Evolutionary conservation across 2,329 filamentous ascomycete species (phyloP), one percentile per base, ranked within the genome.

Genomic region (Fusarium longipes): DNA sequence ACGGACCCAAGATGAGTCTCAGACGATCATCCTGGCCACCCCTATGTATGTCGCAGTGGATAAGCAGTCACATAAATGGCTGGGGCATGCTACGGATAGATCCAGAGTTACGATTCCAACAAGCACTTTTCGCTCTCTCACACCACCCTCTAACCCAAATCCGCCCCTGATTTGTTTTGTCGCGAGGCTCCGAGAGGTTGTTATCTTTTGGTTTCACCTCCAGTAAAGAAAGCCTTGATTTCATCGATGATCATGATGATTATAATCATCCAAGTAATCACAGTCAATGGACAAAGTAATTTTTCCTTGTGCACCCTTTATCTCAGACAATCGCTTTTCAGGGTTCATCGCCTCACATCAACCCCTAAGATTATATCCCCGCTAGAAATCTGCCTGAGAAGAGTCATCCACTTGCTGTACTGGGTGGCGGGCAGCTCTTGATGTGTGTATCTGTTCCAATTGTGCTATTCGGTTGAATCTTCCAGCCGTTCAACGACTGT

Each of bases 71-170:
- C 33, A 57, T 33, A 39, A n/a, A 33, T 20, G 43, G 59, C 64
- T 38, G 65, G 55, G 52, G 43, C 48, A 63, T 68, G 53, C 51
- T 29, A 53, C 52, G 50, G 66, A 70, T 68, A 70, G 63, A 66
- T 67, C 43, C 43, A 63, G 39, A 48, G 42, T 49, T 64, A 32
- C 51, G 61, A 63, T 44, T 43, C 38, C 22, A 30, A 43, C 54
- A 43, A 48, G 18, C 29, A 57, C 33, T 25, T 45, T 39, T 32
- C n/a, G n/a, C n/a, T 38, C 38, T 42, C 30, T 63, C 45, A 20
- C 63, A 60, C 52, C 63, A 53, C 48, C 51, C 54, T 58, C 47
- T 61, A 44, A 40, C 52, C 63, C 40, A 44, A 65, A 61, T 39
- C 27, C 22, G 49, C 47, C 59, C 67, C 62, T 69, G 42, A 32